Base-by-base conservation (phyloP, 2,329 filamentous ascomycete genomes). In the Cordyceps javanica region DNA sequence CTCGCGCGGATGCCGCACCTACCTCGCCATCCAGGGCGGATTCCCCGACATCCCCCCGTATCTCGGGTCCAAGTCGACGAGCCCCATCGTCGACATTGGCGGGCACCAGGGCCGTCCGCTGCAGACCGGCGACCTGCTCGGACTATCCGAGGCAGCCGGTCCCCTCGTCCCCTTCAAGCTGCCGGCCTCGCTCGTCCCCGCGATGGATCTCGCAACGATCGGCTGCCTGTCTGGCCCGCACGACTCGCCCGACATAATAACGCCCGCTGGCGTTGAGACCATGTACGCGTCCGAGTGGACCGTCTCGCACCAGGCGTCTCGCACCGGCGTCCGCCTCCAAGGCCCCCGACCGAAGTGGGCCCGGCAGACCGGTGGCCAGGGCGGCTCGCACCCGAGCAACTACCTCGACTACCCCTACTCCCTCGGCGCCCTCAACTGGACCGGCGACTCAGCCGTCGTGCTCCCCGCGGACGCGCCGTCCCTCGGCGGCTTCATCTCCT, bases 341-440 rank as follows among this genome's bases (percentile, higher is more conserved):
- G 84, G 84, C 0, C 82, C 83, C 0, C 75, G 77, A 0, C 81
- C 82, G 0, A 75, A 78, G 60, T 88, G 81, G 79, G 80, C 82
- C 14, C 73, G 85, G 7, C 67, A 75, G 32, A 77, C 82, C 61
- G 85, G 84, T 11, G 85, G 83, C 0, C 83, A 85, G 60, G 85
- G 82, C 8, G 85, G 85, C 11, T 76, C 80, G 1, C 85, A 88
- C 66, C 85, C 85, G 0, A 78, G 74, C 34, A 85, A 86, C 60
- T 63, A 82, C 16, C 75, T 82, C 23, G 80, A 83, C 60, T 83
- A 85, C 61, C 82, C 82, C 2, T 87, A 85, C 64, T 79, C 80
- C 0, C 65, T 82, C 1, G 82, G 82, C 0, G 77, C 77, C 0
- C 63, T 86, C 26, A 85, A 85, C 61, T 87, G 79, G 77, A 84